Base-by-base conservation (phyloP, 768 basidiomycete species). In the Lactifluus volemus region DNA sequence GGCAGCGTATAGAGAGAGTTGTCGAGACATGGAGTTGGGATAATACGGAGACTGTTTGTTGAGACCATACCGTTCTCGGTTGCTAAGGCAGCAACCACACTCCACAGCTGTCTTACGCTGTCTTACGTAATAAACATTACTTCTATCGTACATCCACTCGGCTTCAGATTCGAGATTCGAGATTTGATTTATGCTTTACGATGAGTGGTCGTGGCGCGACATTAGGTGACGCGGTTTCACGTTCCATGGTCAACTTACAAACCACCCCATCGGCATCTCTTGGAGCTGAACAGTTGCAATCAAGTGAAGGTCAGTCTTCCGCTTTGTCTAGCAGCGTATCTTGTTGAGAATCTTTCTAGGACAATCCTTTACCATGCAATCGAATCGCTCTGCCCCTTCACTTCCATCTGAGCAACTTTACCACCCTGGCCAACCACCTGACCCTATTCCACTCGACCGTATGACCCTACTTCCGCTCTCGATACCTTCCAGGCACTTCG, bases 1-100 rank as follows among this genome's bases (percentile, higher is more conserved):
- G 88, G 64, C 88, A 91, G 65, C 79, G 82, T 52, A 80, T 89
- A 64, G 84, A 87, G 68, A 80, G 89, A 60, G 73, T 77, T 29
- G 72, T 85, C 47, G 89, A 91, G 72, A 77, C 78, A 53, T 90
- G 87, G 86, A 75, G 68, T 17, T 89, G 86, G 86, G 52, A 59
- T 17, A 55, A 61, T 38, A 45, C 11, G 32, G 25, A 47, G 32
- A 14, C 39, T 32, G 34, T 14, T 17, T 38, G 38, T 38, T 10
- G 38, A 38, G 38, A 10, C 10, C 3, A 11, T 38, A 3, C 10
- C 38, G 9, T 11, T 12, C 29, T n/a, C 15, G 10, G 45, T 47
- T 47, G 45, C 45, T 47, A 47, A 19, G 45, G 10, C 41, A 5
- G 15, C 14, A 4, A 19, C 5, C 41, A 8, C 41, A 17, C 32